Conservation (phyloP, 345 rosid genomes). For the Arabidopsis thaliana region DNA sequence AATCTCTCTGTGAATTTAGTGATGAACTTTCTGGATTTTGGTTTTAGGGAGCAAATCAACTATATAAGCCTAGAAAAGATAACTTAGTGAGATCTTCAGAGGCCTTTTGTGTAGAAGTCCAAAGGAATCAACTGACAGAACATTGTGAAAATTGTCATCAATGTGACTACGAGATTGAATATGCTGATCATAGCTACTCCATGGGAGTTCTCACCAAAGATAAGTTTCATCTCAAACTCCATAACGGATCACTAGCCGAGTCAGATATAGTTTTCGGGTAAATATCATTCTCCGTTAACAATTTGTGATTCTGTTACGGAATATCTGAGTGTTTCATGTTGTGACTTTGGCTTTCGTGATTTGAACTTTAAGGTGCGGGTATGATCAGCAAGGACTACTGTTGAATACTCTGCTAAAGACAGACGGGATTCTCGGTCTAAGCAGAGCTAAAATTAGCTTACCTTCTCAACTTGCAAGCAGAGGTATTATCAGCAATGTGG, state of each 20-base stretch:
- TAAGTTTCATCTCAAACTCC: slow-evolving; percentile 62
- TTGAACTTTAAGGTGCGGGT: slow-evolving; percentile 71
- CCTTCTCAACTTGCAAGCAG: slow-evolving; percentile 92
- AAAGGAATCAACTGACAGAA: slow-evolving; percentile 54
- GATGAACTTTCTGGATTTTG: slow-evolving; percentile 32
- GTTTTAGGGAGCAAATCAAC: slow-evolving; percentile 83
- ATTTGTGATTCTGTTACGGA: not conserved
- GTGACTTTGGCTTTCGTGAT: slow-evolving; percentile 27
- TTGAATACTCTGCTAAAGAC: slow-evolving; percentile 73
- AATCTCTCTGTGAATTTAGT: not conserved
- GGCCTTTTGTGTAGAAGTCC: slow-evolving; percentile 67
- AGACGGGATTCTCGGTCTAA: slow-evolving; percentile 90
- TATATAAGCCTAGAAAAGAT: slow-evolving; percentile 71
- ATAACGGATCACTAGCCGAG: slow-evolving; percentile 71
- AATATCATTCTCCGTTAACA: not conserved
- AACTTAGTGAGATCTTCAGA: slow-evolving; percentile 63
- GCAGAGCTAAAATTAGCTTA: slow-evolving; percentile 80
- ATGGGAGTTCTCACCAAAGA: slow-evolving; percentile 90
- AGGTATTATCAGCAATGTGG: slow-evolving; percentile 77
- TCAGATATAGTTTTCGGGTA: slow-evolving; percentile 81
- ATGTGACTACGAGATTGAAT: slow-evolving; percentile 94
- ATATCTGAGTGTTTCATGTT: slow-evolving; percentile 26
- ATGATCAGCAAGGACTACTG: slow-evolving; percentile 91
- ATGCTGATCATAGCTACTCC: slow-evolving; percentile 94
- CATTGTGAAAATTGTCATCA: slow-evolving; percentile 62